These are phyloP conservation scores for Mucor racemosus DNA, from an alignment of 371 early-diverging fungal species.

Conservation along the genomic window DNA sequence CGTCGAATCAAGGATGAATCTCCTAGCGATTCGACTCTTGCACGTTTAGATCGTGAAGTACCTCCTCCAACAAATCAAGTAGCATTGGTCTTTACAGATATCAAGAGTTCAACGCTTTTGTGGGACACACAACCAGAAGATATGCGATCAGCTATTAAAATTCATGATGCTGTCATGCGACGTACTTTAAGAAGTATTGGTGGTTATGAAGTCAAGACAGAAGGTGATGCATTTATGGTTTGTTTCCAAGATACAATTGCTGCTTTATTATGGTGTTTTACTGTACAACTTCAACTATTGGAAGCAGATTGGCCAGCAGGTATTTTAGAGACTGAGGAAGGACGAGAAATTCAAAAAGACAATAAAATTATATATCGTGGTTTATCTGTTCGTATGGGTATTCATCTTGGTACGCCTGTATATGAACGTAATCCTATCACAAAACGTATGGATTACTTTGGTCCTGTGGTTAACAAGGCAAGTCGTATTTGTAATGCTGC, in stretches of 20 bases:
- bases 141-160: constrained; percentile 90
- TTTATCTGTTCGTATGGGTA: constrained; percentile 93
- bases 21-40: constrained; percentile 65
- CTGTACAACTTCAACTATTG: constrained; percentile 85
- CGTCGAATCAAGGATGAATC: constrained; percentile 55
- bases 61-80: constrained; percentile 88
- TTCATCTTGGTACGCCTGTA: constrained; percentile 92
- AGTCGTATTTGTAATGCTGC: constrained; percentile 88
- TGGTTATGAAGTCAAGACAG: constrained; percentile 97
- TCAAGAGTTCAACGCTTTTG: constrained; percentile 92
- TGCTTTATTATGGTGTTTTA: constrained; percentile 91
- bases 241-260: constrained; percentile 86
- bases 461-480: constrained; percentile 91
- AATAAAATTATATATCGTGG: constrained; percentile 80
- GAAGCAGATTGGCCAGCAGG: constrained; percentile 93
- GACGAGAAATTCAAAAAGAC: constrained; percentile 74
- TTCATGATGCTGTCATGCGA: constrained; percentile 89
- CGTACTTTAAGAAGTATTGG: constrained; percentile 81
- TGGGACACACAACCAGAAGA: constrained; percentile 90
- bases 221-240: constrained; percentile 97
- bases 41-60: constrained; percentile 76
- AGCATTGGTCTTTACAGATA: constrained; percentile 95
- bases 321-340: constrained; percentile 80
- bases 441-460: constrained; percentile 96
- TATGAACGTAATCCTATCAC: constrained; percentile 92